Evolutionary conservation across 164 flowering plant species (phyloP).

Genomic region (Dillenia suffruticosa): DNA sequence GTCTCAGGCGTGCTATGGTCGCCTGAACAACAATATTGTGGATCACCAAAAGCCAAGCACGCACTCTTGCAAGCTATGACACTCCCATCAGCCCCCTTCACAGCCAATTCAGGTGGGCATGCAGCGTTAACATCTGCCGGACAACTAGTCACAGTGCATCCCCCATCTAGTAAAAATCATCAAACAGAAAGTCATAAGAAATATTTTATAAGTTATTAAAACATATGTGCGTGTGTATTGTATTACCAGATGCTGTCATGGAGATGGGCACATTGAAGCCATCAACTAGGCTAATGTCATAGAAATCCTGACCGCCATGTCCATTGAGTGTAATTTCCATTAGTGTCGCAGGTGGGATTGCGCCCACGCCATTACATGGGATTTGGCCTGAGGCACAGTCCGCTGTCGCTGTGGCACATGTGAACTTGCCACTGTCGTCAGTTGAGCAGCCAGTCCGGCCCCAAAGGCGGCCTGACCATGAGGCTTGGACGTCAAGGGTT

Average conservation of each 20-base stretch:
- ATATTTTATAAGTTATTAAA: too few relatives aligned
- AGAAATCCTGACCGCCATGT: slow-evolving; percentile 17
- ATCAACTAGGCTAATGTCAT: slow-evolving; percentile 36
- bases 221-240: too few relatives aligned
- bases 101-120: not conserved
- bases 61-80: slow-evolving; percentile 20
- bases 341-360: slow-evolving; percentile 33
- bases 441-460: not conserved
- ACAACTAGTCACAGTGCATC: not conserved
- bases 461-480: slow-evolving; percentile 2
- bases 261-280: slow-evolving; percentile 28
- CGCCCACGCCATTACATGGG: slow-evolving; percentile 34
- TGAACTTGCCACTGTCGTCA: slow-evolving; percentile 1
- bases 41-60: slow-evolving; percentile 11
- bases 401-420: slow-evolving; percentile 31
- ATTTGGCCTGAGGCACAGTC: slow-evolving; percentile 32
- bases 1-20: slow-evolving; percentile 6
- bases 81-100: not conserved
- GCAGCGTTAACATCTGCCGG: not conserved
- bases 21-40: slow-evolving; percentile 17
- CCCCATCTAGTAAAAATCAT: too few relatives aligned
- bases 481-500: not conserved
- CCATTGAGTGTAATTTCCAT: slow-evolving; percentile 30
- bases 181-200: too few relatives aligned
- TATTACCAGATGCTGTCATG: slow-evolving; percentile 1